Evolutionary conservation across 2,329 filamentous ascomycete species (phyloP).

Genomic region (Trichophyton benhamiae): DNA sequence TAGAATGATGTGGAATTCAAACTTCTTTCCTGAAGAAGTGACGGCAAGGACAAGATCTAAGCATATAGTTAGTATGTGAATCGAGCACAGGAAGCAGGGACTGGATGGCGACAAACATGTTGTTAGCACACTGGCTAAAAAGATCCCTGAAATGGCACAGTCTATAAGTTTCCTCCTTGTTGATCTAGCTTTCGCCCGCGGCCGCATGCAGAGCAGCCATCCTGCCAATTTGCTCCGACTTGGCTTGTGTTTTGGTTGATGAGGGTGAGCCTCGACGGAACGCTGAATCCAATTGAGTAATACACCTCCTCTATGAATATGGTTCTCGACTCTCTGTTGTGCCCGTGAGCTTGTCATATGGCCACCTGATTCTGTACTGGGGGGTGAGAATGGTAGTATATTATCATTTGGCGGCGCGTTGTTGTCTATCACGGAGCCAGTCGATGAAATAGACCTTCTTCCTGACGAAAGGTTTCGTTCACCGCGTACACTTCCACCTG

Average conservation of each 20-base stretch:
- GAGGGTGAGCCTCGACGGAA: neutral
- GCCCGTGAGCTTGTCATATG: no score
- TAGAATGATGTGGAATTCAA: slow-evolving; percentile 67
- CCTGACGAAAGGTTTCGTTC: neutral
- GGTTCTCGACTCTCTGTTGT: neutral
- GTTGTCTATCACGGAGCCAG: slow-evolving; percentile 18
- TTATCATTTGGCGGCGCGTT: slow-evolving; percentile 8
- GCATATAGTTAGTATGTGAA: slow-evolving; percentile 1
- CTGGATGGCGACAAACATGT: slow-evolving; percentile 47
- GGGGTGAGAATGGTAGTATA: slow-evolving; percentile 9
- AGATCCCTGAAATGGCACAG: slow-evolving; percentile 53
- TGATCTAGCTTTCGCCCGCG: slow-evolving; percentile 13
- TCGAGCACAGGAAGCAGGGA: neutral
- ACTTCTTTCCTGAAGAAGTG: slow-evolving; percentile 49
- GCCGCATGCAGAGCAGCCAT: slow-evolving; percentile 13
- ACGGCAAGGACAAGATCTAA: slow-evolving; percentile 62
- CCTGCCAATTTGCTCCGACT: neutral
- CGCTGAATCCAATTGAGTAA: neutral
- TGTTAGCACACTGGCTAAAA: slow-evolving; percentile 47
- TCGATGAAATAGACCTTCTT: slow-evolving; percentile 16
- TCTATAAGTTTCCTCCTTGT: slow-evolving; percentile 40
- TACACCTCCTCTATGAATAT: neutral
- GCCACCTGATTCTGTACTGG: neutral
- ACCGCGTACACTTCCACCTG: neutral
- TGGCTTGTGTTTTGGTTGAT: neutral